Evolutionary conservation across 2,329 filamentous ascomycete genomes (phyloP).

Genomic region (Aureobasidium sp.): DNA sequence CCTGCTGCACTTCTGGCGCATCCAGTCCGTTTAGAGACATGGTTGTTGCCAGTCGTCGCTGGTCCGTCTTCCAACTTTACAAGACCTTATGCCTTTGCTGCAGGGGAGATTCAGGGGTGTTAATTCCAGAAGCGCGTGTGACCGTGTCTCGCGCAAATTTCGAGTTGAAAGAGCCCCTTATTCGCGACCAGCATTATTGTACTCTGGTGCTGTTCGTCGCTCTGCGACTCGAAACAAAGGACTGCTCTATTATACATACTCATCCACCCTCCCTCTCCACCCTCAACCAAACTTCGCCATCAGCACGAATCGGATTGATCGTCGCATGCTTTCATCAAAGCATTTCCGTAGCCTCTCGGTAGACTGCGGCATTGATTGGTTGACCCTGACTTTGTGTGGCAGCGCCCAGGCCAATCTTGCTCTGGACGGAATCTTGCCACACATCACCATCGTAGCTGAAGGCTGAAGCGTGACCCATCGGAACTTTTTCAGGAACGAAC

Average conservation of each 20-base stretch:
- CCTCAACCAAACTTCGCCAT: constrained; percentile 4
- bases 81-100: background rate
- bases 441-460: background rate
- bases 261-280: background rate
- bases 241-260: constrained; percentile 7
- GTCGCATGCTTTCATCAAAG: constrained; percentile 1
- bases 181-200: background rate
- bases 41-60: constrained; percentile 16
- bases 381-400: constrained; percentile 6
- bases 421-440: background rate
- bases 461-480: background rate
- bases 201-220: background rate
- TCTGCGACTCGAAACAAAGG: background rate
- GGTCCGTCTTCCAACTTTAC: background rate
- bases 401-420: constrained; percentile 6
- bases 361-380: constrained; percentile 2
- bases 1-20: constrained; percentile 69
- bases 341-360: constrained; percentile 10
- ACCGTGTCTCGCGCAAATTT: constrained; percentile 10
- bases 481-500: background rate
- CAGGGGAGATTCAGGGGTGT: constrained; percentile 1
- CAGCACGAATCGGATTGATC: constrained; percentile 9
- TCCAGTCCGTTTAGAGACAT: constrained; percentile 99
- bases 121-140: constrained; percentile 2
- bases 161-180: constrained; percentile 11